These are phyloP conservation scores for Oehlia diaphana DNA, from an alignment of 192 early-diverging fungal genomes.

Conservation along the genomic window DNA sequence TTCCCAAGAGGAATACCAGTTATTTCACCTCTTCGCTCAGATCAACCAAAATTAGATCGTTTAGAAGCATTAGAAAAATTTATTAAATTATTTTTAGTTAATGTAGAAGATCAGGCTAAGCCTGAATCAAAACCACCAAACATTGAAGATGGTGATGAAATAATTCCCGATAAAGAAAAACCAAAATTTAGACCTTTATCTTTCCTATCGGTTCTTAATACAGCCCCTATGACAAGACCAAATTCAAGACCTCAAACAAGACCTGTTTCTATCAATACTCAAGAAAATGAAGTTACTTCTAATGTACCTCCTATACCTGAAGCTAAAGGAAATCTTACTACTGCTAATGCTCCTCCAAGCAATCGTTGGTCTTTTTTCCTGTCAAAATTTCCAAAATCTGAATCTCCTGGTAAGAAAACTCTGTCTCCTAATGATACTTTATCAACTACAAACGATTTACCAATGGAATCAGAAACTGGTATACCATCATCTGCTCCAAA, in stretches of 20 bases:
- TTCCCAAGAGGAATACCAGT: neutral
- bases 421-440: neutral
- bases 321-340: neutral
- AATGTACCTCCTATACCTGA: neutral
- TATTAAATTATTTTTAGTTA: neutral
- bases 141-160: neutral
- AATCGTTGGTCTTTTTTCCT: neutral
- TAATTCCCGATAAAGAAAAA: neutral
- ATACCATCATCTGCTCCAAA: neutral
- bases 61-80: constrained; percentile 4
- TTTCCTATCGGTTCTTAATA: neutral
- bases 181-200: neutral
- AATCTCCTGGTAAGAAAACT: neutral
- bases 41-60: neutral
- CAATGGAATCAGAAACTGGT: neutral
- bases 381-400: neutral
- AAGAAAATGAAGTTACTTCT: neutral
- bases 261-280: neutral
- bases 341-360: neutral
- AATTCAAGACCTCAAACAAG: neutral
- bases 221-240: neutral
- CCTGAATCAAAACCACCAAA: neutral
- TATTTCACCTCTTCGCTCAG: neutral
- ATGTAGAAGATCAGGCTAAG: neutral
- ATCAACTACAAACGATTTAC: neutral